phyloP scores from a whole-genome alignment of 2,329 filamentous ascomycete species.

The Neoarthrinium moseri region DNA sequence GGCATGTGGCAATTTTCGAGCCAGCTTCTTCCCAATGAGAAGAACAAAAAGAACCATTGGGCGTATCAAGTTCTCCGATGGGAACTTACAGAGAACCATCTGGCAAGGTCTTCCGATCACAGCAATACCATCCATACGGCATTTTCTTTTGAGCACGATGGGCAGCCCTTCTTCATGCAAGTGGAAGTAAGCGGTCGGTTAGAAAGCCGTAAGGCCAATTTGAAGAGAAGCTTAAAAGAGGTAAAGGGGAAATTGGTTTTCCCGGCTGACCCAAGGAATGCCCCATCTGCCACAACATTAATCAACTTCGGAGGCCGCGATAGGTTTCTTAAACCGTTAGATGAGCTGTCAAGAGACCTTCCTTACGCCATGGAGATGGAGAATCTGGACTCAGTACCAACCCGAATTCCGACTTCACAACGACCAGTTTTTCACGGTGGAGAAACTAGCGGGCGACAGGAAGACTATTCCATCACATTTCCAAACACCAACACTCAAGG shows the following conservation, averaged over 20 bases:
- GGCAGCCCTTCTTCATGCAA: conserved; percentile 27
- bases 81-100: conserved; percentile 27
- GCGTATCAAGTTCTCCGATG: conserved; percentile 25
- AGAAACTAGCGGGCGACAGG: too few relatives aligned
- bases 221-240: conserved; percentile 17
- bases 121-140: conserved; percentile 26
- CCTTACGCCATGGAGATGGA: conserved; percentile 20
- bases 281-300: conserved; percentile 18
- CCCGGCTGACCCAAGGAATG: conserved; percentile 11
- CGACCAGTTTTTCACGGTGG: neutral
- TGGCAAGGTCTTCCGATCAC: conserved; percentile 21
- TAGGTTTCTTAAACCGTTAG: conserved; percentile 17
- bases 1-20: conserved; percentile 25
- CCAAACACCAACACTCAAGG: too few relatives aligned
- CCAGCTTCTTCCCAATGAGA: conserved; percentile 14
- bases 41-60: conserved; percentile 13
- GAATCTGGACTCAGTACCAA: conserved; percentile 15
- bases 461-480: too few relatives aligned
- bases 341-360: conserved; percentile 18
- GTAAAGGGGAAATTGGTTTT: conserved; percentile 10
- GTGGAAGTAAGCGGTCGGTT: conserved; percentile 27
- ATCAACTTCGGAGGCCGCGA: conserved; percentile 19
- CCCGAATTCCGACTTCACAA: neutral
- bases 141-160: conserved; percentile 28
- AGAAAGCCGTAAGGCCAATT: conserved; percentile 17